Evolutionary conservation across 78 protist genomes (phyloP), one percentile per base, ranked within the genome.

Genomic region (Capsaspora owczarzaki): DNA sequence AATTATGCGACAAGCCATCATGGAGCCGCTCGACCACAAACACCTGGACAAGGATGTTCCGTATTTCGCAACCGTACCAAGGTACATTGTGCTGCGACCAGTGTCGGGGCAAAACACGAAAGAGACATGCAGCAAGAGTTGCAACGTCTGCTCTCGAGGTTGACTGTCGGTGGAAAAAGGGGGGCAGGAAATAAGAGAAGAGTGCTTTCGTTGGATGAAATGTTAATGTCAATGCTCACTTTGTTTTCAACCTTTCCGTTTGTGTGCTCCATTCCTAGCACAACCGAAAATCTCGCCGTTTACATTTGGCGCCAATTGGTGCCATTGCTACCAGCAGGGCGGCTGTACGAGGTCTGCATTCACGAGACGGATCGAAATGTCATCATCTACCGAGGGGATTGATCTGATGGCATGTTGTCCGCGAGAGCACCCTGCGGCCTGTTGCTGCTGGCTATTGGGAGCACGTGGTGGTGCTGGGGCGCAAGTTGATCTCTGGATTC

Each of bases 211-310:
- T 56, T 47, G 41, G 3, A 12, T 47, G 78, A 31, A 4, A 33
- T 33, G 33, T 61, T 5, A 1, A 22, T 31, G 70, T 4, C 40
- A 2, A 25, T 61, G 10, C 31, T 6, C 1, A 31, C 40, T 61
- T 1, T 22, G 2, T 2, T 2, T 31, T 22, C 70, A 61, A 3
- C 40, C 1, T 31, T 33, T 5, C 53, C 25, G 8, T 41, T 0
- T 8, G 5, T 43, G 12, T n/a, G 53, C 46, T 71, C 16, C 51
- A 3, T 27, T 33, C 68, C 14, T 51, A 79, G 83, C 79, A 81
- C 85, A 16, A 74, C 85, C 35, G 85, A 81, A 37, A 81, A 81
- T 69, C 46, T 81, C 14, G 85, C 85, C 46, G 74, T 81, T 10
- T 51, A 56, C 74, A 68, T 74, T 4, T 81, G 44, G 51, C 35